Conservation (phyloP, 495 filamentous ascomycete species). For the Penicillium simplicissimum region DNA sequence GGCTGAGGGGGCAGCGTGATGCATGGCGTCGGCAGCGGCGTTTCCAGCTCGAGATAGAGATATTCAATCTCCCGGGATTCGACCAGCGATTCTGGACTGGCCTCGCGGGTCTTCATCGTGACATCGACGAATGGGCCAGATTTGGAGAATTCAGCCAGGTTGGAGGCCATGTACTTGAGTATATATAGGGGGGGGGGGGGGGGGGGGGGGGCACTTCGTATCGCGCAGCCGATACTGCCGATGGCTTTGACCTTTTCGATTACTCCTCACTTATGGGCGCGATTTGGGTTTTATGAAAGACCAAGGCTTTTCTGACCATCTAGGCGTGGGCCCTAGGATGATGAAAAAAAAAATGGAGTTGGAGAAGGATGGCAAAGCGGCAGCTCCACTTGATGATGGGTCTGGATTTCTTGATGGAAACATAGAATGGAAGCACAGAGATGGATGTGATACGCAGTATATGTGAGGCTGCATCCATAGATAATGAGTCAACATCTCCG, state of each 20-base stretch:
- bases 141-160: conserved; percentile 3
- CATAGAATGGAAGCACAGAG: neutral
- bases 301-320: neutral
- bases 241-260: neutral
- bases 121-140: conserved; percentile 3
- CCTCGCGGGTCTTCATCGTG: conserved; percentile 22
- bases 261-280: conserved; percentile 6
- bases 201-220: neutral
- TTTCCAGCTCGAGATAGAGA: conserved; percentile 74
- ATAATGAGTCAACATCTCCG: neutral
- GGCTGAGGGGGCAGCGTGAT: conserved; percentile 36
- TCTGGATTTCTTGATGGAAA: neutral
- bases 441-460: neutral
- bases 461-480: neutral
- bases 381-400: conserved; percentile 10
- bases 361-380: conserved; percentile 18
- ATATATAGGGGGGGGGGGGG: no score
- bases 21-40: conserved; percentile 59
- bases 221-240: neutral
- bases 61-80: conserved; percentile 53
- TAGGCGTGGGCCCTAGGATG: conserved; percentile 10
- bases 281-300: conserved; percentile 7
- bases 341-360: conserved; percentile 16
- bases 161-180: neutral
- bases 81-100: conserved; percentile 21